phyloP scores from a whole-genome alignment of 106 monocot species.

The Gastrodia elata region DNA sequence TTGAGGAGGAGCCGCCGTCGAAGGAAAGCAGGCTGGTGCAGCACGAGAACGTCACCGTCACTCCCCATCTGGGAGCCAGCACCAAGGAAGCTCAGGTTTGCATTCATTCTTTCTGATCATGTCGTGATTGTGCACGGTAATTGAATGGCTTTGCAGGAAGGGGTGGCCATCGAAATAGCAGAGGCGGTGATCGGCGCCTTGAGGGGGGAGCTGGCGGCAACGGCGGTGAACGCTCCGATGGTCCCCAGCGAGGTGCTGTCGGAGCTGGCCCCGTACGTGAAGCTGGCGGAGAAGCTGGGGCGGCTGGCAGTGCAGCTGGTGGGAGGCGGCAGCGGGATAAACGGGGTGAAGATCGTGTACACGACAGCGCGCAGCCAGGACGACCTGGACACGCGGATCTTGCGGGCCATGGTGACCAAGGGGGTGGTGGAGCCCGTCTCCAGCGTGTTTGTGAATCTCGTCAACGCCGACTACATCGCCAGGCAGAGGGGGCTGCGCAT shows the following conservation, averaged over 20 bases:
- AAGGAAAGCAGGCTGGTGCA: slow-evolving; percentile 63
- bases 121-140: neutral
- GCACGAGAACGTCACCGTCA: slow-evolving; percentile 75
- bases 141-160: slow-evolving; percentile 40
- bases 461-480: slow-evolving; percentile 76
- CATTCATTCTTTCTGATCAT: neutral
- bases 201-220: slow-evolving; percentile 71
- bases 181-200: slow-evolving; percentile 87
- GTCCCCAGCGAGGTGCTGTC: slow-evolving; percentile 80
- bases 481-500: slow-evolving; percentile 74
- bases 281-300: slow-evolving; percentile 81
- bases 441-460: slow-evolving; percentile 58
- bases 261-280: slow-evolving; percentile 70
- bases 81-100: slow-evolving; percentile 77
- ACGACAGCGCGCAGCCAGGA: slow-evolving; percentile 57
- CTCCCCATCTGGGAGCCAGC: slow-evolving; percentile 83
- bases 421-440: slow-evolving; percentile 82
- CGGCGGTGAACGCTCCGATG: slow-evolving; percentile 92
- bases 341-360: slow-evolving; percentile 66
- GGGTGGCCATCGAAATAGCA: slow-evolving; percentile 86
- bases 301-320: slow-evolving; percentile 72
- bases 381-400: slow-evolving; percentile 74
- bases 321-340: slow-evolving; percentile 59
- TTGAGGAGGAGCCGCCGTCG: slow-evolving; percentile 65
- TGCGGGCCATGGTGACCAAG: slow-evolving; percentile 79